Conservation (phyloP, 805 yeast genomes). For the Candida morakotiae region DNA sequence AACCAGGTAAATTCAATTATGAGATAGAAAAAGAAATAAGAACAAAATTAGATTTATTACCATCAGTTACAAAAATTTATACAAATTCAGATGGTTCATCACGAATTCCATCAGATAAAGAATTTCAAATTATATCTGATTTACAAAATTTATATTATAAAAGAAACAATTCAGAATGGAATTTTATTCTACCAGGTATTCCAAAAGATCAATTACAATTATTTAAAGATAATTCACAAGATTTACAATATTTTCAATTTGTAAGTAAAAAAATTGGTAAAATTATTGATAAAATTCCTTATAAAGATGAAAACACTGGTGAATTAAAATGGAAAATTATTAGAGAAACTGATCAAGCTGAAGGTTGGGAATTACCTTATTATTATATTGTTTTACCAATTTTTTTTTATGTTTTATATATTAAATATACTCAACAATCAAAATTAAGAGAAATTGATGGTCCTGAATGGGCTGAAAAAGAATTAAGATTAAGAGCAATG, state of each 20-base stretch:
- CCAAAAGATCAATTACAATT: conserved; percentile 51
- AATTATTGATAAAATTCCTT: conserved; percentile 80
- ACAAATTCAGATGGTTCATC: conserved; percentile 74
- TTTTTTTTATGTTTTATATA: conserved; percentile 51
- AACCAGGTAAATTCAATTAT: conserved; percentile 39
- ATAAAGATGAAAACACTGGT: conserved; percentile 74
- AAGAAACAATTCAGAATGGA: conserved; percentile 52
- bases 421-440: conserved; percentile 43
- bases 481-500: conserved; percentile 69
- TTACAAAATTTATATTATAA: conserved; percentile 57
- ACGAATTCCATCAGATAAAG: conserved; percentile 64
- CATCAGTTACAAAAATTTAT: conserved; percentile 62
- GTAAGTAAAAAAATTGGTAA: conserved; percentile 48
- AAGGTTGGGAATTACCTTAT: conserved; percentile 81
- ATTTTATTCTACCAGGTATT: conserved; percentile 43
- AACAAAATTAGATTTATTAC: conserved; percentile 54
- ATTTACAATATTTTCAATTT: conserved; percentile 52
- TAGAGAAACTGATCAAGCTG: conserved; percentile 65
- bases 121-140: conserved; percentile 69
- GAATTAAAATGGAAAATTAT: conserved; percentile 75
- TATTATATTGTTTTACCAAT: conserved; percentile 73
- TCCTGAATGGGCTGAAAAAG: conserved; percentile 80
- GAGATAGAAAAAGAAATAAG: conserved; percentile 61
- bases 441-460: conserved; percentile 38
- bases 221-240: conserved; percentile 57